Evolutionary conservation across 306 rosid genomes (phyloP).

Genomic region (Sicyos edulis): DNA sequence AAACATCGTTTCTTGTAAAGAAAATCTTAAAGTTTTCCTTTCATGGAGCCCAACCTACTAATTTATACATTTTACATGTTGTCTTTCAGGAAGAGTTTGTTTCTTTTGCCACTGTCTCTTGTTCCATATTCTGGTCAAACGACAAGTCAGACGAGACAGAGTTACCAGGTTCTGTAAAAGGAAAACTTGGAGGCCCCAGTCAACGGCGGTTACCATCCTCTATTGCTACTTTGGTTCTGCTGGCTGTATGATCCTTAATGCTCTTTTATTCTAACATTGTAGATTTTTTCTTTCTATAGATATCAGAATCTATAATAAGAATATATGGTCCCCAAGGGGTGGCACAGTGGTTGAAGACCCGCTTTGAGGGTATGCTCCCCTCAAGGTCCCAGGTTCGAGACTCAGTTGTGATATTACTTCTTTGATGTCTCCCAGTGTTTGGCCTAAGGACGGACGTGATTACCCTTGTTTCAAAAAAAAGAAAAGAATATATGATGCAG

Average conservation of each 20-base stretch:
- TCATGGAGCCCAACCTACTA: slow-evolving; percentile 14
- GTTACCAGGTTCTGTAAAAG: slow-evolving; percentile 78
- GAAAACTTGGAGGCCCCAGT: slow-evolving; percentile 97
- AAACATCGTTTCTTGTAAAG: background rate
- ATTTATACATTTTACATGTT: slow-evolving; percentile 22
- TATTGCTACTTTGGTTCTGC: slow-evolving; percentile 58
- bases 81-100: slow-evolving; percentile 69
- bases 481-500: too few relatives aligned
- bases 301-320: background rate
- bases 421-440: too few relatives aligned
- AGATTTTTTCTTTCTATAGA: background rate
- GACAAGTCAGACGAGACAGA: slow-evolving; percentile 33
- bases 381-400: too few relatives aligned
- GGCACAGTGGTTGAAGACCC: too few relatives aligned
- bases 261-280: slow-evolving; percentile 21
- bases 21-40: slow-evolving; percentile 18
- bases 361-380: too few relatives aligned
- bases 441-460: too few relatives aligned
- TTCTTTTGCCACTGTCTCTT: slow-evolving; percentile 51
- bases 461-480: too few relatives aligned
- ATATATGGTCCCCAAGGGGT: too few relatives aligned
- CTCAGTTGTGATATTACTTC: too few relatives aligned
- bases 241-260: slow-evolving; percentile 54
- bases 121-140: slow-evolving; percentile 63
- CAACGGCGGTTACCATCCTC: slow-evolving; percentile 78